A percentile compares a stretch with the other conserved stretches of the same genome.
These are phyloP conservation scores for Castanopsis chinensis DNA, from an alignment of 306 rosid genomes.

Conservation along the genomic window DNA sequence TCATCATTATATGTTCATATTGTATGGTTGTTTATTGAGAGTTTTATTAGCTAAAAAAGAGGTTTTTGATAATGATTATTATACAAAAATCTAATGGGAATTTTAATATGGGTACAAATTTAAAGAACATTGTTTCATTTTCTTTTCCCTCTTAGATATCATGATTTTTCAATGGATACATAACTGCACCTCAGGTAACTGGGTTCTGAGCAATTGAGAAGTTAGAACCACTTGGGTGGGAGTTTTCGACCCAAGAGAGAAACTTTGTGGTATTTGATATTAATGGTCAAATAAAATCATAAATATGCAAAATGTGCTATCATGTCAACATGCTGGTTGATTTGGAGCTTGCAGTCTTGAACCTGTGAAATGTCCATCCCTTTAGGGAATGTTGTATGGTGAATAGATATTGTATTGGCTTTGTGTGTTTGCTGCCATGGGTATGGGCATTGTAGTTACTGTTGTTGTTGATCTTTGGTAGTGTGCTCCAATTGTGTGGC, in stretches of 20 bases:
- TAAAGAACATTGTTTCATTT: not conserved
- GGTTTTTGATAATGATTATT: too few species aligned
- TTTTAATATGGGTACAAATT: not conserved
- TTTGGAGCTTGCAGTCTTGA: not conserved
- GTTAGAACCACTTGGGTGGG: not conserved
- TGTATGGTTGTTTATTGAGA: too few species aligned
- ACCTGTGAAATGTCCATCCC: not conserved
- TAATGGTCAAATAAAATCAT: not conserved
- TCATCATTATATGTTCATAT: too few species aligned
- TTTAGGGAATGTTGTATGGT: not conserved
- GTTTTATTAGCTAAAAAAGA: too few species aligned
- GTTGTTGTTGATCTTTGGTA: too few species aligned
- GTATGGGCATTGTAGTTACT: too few species aligned
- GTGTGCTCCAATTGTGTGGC: too few species aligned
- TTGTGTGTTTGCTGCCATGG: too few species aligned
- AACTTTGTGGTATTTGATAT: not conserved
- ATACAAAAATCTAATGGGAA: not conserved
- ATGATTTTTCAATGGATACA: not conserved
- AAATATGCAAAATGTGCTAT: not conserved
- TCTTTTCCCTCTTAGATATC: not conserved
- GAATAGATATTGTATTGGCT: too few species aligned
- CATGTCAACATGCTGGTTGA: not conserved
- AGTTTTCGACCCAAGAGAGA: not conserved
- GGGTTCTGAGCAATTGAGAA: not conserved
- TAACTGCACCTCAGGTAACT: not conserved